Evolutionary conservation across 139 green algal species (phyloP).

Genomic region (Chlamydomonas sp.): DNA sequence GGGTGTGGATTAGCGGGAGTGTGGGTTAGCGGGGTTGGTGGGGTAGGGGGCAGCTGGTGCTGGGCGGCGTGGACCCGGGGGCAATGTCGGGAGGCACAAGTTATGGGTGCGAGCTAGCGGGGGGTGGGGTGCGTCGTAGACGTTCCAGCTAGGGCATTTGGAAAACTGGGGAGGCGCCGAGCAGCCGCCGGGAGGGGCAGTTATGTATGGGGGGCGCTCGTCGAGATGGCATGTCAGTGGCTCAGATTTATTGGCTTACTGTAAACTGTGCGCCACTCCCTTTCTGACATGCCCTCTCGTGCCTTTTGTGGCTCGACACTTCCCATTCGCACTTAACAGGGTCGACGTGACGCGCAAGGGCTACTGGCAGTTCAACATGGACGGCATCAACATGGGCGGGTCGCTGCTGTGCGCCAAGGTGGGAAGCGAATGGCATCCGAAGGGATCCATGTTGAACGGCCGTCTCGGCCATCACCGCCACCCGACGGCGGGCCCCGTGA

Average conservation of each 20-base stretch:
- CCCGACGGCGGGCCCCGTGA: no score
- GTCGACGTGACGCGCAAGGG: slow-evolving; percentile 81
- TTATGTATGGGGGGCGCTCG: no score
- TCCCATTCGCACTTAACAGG: slow-evolving; percentile 44
- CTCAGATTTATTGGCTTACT: no score
- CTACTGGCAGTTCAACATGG: slow-evolving; percentile 98
- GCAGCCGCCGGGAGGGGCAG: no score
- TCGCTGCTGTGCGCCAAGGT: slow-evolving; percentile 12
- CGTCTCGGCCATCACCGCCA: background rate
- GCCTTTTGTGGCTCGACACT: background rate
- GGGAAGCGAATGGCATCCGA: background rate
- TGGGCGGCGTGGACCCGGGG: slow-evolving; percentile 91
- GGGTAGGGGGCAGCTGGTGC: background rate
- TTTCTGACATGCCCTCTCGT: background rate
- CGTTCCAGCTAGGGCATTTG: no score
- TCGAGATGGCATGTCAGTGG: no score
- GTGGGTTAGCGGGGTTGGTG: background rate
- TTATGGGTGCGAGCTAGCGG: slow-evolving; percentile 61
- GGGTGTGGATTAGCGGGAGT: background rate
- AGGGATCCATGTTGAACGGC: background rate
- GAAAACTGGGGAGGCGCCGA: no score
- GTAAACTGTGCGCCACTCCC: background rate
- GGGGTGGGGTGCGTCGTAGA: background rate
- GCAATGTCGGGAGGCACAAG: slow-evolving; percentile 90
- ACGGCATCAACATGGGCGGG: slow-evolving; percentile 65